Percentiles rank a stretch among this genome's conserved stretches.
Evolutionary conservation across 306 rosid species (phyloP).

Genomic region (Rosa lucieae): DNA sequence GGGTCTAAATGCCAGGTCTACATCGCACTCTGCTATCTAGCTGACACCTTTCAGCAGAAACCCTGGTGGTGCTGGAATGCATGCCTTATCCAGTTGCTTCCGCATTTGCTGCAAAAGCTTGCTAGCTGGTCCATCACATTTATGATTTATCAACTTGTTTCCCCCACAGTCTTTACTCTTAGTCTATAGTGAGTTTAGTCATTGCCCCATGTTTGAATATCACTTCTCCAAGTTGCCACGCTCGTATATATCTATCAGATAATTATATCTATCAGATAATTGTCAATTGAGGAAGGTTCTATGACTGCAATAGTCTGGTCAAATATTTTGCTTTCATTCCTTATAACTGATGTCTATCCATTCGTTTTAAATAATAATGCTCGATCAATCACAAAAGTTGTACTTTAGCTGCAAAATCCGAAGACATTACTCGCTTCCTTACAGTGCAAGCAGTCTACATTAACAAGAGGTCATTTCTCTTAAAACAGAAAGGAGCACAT

Average conservation of each 20-base stretch:
- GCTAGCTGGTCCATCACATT: slow-evolving; percentile 3
- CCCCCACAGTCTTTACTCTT: neutral
- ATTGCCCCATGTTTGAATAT: neutral
- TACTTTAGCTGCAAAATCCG: neutral
- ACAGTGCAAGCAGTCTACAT: neutral
- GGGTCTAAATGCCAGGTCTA: no score
- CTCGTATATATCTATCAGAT: neutral
- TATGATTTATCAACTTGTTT: neutral
- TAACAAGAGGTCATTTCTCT: neutral
- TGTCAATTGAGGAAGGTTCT: neutral
- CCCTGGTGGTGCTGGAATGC: neutral
- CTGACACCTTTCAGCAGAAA: neutral
- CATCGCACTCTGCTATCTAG: neutral
- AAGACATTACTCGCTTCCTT: neutral
- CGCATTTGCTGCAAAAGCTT: neutral
- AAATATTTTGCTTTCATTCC: neutral
- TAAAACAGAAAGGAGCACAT: neutral
- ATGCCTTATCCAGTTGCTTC: neutral
- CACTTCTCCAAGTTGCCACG: slow-evolving; percentile 5
- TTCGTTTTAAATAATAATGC: neutral
- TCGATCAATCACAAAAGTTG: neutral
- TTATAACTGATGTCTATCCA: neutral
- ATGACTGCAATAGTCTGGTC: neutral
- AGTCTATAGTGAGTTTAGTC: neutral
- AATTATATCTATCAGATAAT: neutral